phyloP scores from a whole-genome alignment of 2,329 filamentous ascomycete species.

The Phyllosticta capitalensis region DNA sequence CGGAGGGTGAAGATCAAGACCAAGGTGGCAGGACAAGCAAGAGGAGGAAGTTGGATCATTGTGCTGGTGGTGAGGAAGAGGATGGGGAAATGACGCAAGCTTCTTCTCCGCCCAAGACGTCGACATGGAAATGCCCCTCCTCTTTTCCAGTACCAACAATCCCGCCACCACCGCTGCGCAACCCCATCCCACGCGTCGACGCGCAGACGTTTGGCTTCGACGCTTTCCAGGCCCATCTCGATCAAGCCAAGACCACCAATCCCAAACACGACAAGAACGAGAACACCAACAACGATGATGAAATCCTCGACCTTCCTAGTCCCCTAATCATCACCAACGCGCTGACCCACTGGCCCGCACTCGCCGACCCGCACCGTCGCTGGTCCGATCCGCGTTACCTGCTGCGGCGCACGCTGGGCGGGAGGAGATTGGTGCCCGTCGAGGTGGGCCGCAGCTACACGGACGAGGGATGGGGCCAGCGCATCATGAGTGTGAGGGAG shows the following conservation, averaged over 20 bases:
- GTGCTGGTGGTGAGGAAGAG: slow-evolving; percentile 22
- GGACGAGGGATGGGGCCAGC: slow-evolving; percentile 74
- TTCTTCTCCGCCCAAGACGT: no score
- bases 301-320: slow-evolving; percentile 21
- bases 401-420: slow-evolving; percentile 61
- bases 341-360: slow-evolving; percentile 66
- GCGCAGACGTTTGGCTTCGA: slow-evolving; percentile 15
- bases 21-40: not conserved
- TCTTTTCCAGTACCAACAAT: slow-evolving; percentile 24
- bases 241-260: not conserved
- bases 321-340: slow-evolving; percentile 61
- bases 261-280: not conserved
- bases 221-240: slow-evolving; percentile 21
- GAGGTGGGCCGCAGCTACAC: slow-evolving; percentile 84
- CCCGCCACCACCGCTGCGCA: slow-evolving; percentile 13
- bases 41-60: not conserved
- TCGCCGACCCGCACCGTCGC: slow-evolving; percentile 42
- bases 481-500: slow-evolving; percentile 62
- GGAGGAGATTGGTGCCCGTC: slow-evolving; percentile 71
- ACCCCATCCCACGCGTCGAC: slow-evolving; percentile 1
- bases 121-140: not conserved
- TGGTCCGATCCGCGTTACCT: slow-evolving; percentile 74
- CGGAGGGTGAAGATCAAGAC: not conserved
- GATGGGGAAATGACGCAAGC: no score
- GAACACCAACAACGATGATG: not conserved